Evolutionary conservation across 1,284 basidiomycete genomes (phyloP).

Genomic region (Ustilago esculenta): DNA sequence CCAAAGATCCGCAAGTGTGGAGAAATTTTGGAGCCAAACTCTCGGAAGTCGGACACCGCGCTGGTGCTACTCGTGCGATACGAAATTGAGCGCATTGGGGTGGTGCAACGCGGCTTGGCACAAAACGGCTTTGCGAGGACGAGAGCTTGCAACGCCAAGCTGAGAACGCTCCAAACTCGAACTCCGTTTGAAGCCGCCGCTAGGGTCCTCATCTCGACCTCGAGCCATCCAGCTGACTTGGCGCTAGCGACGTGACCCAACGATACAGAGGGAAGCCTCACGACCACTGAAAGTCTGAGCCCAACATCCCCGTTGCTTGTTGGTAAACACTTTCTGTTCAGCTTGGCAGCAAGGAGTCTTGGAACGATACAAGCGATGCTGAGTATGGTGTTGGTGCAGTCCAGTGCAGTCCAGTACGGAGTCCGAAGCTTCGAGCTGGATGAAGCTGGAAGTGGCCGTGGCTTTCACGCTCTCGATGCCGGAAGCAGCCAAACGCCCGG

Average conservation of each 20-base stretch:
- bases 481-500: constrained; percentile 10
- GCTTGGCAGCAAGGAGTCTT: too few relatives aligned
- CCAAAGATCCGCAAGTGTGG: constrained; percentile 26
- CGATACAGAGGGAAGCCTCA: too few relatives aligned
- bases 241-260: too few relatives aligned
- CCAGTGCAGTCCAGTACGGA: too few relatives aligned
- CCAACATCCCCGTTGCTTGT: too few relatives aligned
- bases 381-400: too few relatives aligned
- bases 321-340: too few relatives aligned
- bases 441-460: too few relatives aligned
- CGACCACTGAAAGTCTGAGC: too few relatives aligned
- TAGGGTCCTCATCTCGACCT: background rate
- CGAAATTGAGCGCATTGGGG: background rate
- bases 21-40: constrained; percentile 9
- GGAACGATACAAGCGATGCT: too few relatives aligned
- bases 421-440: too few relatives aligned
- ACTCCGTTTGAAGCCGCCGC: constrained; percentile 40
- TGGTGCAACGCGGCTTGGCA: background rate
- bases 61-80: background rate
- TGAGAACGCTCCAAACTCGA: background rate
- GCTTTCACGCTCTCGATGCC: constrained; percentile 36
- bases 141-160: background rate
- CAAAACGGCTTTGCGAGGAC: constrained; percentile 28
- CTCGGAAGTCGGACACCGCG: constrained; percentile 5
- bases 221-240: too few relatives aligned